Evolutionary conservation across 179 eudicot genomes (phyloP), one percentile per base, ranked within the genome.

Genomic region (Beta macrorhiza): DNA sequence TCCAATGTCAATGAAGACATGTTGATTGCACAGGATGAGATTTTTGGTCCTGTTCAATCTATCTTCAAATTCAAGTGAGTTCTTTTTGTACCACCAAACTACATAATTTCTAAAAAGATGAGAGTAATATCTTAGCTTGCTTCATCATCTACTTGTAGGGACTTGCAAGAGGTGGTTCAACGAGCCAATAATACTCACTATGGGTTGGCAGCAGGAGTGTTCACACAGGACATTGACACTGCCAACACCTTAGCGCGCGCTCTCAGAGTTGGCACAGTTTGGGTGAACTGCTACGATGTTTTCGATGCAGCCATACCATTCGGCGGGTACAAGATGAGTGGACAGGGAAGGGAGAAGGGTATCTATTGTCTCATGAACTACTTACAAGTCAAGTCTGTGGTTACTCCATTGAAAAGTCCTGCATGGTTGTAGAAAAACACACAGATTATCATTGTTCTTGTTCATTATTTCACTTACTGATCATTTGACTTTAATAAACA

Each of bases 321-420:
- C 73, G 96, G 93, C 0, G 96, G 93, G 69, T 92, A 88, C 78
- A 92, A 92, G 82, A 88, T 89, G 96, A 92, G 96, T 20, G 96
- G 96, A 12, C 81, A 78, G 10, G 96, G 96, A 13, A 92, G 96
- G 52, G 96, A 92, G 83, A 92, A 92, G 78, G 91, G 96, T 2
- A 45, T 87, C 2, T 87, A 92, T 76, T 84, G 96, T 75, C 90
- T 92, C 16, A 61, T 67, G 19, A 86, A 84, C 78, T 92, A 92
- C 84, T 82, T 92, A 83, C 96, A 92, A 73, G 93, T 92, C 63
- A 92, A 92, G 90, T 85, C 93, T 78, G 93, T 92, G 15, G 90
- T 91, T 9, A 89, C 96, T 67, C 84, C 92, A 7, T 80, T 92
- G 84, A 85, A 83, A 49, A 88, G 88, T 72, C 96, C 90, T n/a